phyloP scores from a whole-genome alignment of 768 basidiomycete genomes.

The Tulasnella sp. region DNA sequence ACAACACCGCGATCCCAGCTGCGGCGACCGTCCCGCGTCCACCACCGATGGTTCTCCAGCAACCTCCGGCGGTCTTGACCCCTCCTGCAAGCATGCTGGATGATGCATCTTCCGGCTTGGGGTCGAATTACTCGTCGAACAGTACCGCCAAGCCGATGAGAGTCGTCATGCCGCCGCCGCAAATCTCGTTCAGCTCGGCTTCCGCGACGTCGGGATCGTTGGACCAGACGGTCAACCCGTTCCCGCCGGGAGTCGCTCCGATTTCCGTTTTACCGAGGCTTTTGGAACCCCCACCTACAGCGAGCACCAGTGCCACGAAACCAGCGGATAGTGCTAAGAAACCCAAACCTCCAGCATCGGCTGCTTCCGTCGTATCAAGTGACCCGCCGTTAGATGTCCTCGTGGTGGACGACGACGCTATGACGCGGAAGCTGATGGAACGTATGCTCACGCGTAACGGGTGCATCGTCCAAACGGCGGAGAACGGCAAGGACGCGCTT shows the following conservation, averaged over 20 bases:
- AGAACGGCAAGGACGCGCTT: slow-evolving; percentile 71
- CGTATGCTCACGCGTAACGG: slow-evolving; percentile 68
- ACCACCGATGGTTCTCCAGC: neutral
- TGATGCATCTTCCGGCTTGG: neutral
- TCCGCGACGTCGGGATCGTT: neutral
- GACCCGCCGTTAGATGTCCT: slow-evolving; percentile 45
- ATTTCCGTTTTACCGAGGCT: neutral
- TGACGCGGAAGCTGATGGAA: slow-evolving; percentile 73
- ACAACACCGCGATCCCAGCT: neutral
- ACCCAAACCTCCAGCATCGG: slow-evolving; percentile 10
- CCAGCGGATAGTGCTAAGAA: neutral
- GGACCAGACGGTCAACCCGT: neutral
- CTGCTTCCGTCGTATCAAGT: neutral
- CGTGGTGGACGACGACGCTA: slow-evolving; percentile 72
- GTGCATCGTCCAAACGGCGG: slow-evolving; percentile 65
- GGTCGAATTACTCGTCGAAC: neutral
- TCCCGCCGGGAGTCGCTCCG: neutral
- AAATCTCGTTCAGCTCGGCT: slow-evolving; percentile 1
- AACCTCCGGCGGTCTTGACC: neutral
- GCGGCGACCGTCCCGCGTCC: neutral
- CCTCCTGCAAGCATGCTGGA: neutral
- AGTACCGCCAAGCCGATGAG: neutral
- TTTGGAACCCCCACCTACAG: neutral
- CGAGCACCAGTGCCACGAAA: neutral
- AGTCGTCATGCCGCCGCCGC: neutral